Evolutionary conservation across 2,329 filamentous ascomycete genomes (phyloP), one percentile per base, ranked within the genome.

Genomic region (Fusarium sublunatum): DNA sequence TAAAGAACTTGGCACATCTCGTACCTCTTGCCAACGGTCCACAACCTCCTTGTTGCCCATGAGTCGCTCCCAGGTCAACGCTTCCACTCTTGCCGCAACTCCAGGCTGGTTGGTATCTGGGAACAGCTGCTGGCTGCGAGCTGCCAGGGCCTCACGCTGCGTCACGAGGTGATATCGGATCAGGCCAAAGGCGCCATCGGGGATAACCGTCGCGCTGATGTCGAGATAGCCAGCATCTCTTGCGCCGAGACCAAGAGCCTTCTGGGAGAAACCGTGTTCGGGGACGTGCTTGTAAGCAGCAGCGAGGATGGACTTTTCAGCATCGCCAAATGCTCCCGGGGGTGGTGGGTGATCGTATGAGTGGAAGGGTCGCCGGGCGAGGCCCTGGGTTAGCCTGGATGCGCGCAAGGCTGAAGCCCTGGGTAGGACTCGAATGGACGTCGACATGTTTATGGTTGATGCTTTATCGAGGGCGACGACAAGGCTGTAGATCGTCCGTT

Each of bases 221-320:
- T 95, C 91, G 48, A 92, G 87, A 75, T 94, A 97, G 40, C 93
- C 93, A 15, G 89, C 88, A 71, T 97, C 92, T 71, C 88, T 88
- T 59, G 92, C 92, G 60, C 94, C 95, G 22, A 91, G 84, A 39
- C 86, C 85, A 9, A 99, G 83, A 1, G 93, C 82, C 19, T 86
- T 82, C 44, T 83, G 79, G 0, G 92, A 91, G 82, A 98, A 99
- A 74, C 95, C 95, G 74, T 92, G 85, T 46, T 83, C 76, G 15
- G 93, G 92, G 9, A 98, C 88, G 75, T 96, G 91, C 28, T 79
- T 74, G 69, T 95, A 86, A 15, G 93, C 90, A n/a, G 92, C 87
- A 41, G 89, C 83, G 62, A 99, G 90, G 73, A 98, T 96, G 53
- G 86, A 80, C 39, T 83, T 80, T 81, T 97, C 92, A 74, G 85